Conservation (phyloP, 2,329 filamentous ascomycete genomes). For the Fusarium sp. region DNA sequence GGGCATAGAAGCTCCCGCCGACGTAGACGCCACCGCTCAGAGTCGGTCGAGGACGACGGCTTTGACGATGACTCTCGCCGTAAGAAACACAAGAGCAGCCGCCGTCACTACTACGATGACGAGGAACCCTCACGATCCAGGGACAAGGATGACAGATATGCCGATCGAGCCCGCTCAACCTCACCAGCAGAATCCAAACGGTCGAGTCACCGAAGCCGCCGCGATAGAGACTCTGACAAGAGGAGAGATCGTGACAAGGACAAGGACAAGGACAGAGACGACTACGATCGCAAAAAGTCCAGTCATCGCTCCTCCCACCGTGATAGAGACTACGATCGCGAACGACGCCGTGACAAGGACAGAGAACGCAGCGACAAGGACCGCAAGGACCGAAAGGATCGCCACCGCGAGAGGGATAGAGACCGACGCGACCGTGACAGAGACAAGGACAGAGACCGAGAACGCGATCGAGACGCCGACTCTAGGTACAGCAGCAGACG, state of each 20-base stretch:
- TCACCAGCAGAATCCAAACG: slow-evolving; percentile 71
- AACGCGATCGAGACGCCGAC: slow-evolving; percentile 50
- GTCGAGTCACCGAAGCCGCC: slow-evolving; percentile 70
- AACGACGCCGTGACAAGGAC: slow-evolving; percentile 54
- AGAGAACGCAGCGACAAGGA: slow-evolving; percentile 52
- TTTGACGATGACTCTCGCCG: slow-evolving; percentile 61
- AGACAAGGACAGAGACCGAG: slow-evolving; percentile 53
- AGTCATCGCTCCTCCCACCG: slow-evolving; percentile 36
- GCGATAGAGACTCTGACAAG: slow-evolving; percentile 63
- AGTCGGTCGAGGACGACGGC: slow-evolving; percentile 62
- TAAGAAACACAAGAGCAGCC: slow-evolving; percentile 61
- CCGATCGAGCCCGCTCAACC: slow-evolving; percentile 71
- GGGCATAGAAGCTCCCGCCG: slow-evolving; percentile 61
- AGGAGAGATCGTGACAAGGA: slow-evolving; percentile 59
- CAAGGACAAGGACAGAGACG: slow-evolving; percentile 54
- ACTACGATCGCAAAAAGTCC: slow-evolving; percentile 58
- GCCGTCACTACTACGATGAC: slow-evolving; percentile 57
- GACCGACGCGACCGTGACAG: slow-evolving; percentile 48
- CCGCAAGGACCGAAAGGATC: slow-evolving; percentile 55
- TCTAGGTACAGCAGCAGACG: slow-evolving; percentile 50
- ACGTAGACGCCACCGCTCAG: slow-evolving; percentile 68
- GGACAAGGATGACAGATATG: slow-evolving; percentile 54
- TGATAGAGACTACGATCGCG: slow-evolving; percentile 56
- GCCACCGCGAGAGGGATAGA: slow-evolving; percentile 54
- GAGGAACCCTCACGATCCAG: slow-evolving; percentile 56